Base-by-base conservation (phyloP, 139 green algal genomes). In the Coelastrella sp. region DNA sequence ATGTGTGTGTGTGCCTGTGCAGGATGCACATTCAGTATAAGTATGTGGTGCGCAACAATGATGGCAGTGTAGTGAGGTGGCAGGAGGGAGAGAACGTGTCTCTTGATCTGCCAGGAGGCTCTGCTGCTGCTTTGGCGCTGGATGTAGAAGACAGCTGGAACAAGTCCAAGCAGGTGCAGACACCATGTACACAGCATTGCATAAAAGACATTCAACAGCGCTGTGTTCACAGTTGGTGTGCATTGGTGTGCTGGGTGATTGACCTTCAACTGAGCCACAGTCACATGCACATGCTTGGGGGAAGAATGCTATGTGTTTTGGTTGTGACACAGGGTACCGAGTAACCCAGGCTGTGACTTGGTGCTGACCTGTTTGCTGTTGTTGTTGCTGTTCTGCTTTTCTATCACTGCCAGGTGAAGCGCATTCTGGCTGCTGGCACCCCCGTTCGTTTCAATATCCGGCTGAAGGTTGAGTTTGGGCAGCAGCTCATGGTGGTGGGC, bases 381-480 rank as follows among this genome's bases (percentile, higher is more conserved):
- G 24, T 25, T 79, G 49, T 61, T 20, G 35, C 22, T 76, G 9
- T 60, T 87, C 9, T 7, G 61, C 57, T 7, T 57, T 4, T 14
- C 63, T 24, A 70, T 4, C 3, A 15, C 63, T 70, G 12, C 1
- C 85, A 89, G 85, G 85, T 90, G 10, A 90, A 90, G 89, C 89
- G 85, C 78, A 56, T 92, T 49, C 72, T 85, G 11, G 79, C 89
- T 22, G 14, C 82, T 22, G 89, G 82, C 82, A 88, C 85, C 8
- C 89, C 85, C 8, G 84, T 92, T 22, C 74, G 65, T 65, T 92
- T 92, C 78, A 92, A 88, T 84, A 92, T 92, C 72, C 84, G 68
- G 24, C 81, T 88, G 49, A 57, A 83, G 72, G 57, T 82, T 7
- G 81, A 90, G 60, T 92, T 88, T 88, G 90, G 90, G 4, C 84